Conservation (phyloP, 2,329 filamentous ascomycete genomes). For the Venturia effusa region DNA sequence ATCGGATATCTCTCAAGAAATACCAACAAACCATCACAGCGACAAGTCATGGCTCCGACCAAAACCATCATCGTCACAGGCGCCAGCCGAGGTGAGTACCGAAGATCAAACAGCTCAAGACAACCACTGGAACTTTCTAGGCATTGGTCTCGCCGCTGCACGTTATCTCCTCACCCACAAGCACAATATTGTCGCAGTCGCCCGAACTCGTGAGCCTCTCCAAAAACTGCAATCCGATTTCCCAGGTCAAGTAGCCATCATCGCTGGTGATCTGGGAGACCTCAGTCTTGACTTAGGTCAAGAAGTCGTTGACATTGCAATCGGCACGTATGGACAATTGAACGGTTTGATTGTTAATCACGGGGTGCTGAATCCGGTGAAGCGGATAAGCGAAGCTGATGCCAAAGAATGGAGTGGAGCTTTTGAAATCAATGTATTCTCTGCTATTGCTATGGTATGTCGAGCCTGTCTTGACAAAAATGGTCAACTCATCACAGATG, state of each 20-base stretch:
- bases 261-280: conserved; percentile 48
- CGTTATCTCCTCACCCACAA: conserved; percentile 45
- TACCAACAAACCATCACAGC: neutral
- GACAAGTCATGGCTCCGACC: neutral
- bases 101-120: neutral
- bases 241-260: conserved; percentile 42
- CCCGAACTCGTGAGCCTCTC: conserved; percentile 46
- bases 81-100: conserved; percentile 44
- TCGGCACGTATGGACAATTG: conserved; percentile 57
- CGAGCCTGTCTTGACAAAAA: conserved; percentile 18
- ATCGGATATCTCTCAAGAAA: neutral
- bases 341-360: conserved; percentile 87
- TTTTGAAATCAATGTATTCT: conserved; percentile 84
- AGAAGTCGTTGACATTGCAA: conserved; percentile 55
- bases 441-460: conserved; percentile 63
- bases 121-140: conserved; percentile 17
- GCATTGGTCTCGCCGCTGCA: conserved; percentile 51
- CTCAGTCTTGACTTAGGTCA: conserved; percentile 34
- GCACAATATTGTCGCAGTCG: conserved; percentile 47
- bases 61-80: conserved; percentile 47
- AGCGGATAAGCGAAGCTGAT: conserved; percentile 55
- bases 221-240: conserved; percentile 36
- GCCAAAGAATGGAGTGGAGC: conserved; percentile 61
- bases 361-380: conserved; percentile 66
- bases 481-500: conserved; percentile 10